Base-by-base conservation (phyloP, 1,284 basidiomycete species). In the Apiotrichum laibachii region DNA sequence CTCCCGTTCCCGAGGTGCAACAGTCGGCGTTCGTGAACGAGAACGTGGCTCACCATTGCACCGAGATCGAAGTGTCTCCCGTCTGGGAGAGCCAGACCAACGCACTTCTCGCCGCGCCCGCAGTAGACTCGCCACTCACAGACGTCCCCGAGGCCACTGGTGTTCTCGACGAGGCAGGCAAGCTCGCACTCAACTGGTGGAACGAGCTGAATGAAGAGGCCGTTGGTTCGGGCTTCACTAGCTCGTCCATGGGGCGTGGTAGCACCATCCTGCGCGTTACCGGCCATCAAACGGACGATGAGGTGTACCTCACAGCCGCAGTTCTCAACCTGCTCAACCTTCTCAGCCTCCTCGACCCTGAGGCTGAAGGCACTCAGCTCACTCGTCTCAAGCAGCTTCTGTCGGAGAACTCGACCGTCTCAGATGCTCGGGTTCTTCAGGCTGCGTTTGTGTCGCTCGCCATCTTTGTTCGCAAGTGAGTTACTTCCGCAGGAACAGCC, bases 381-480 rank as follows among this genome's bases (percentile, higher is more conserved):
- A 81, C 85, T 35, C 85, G 86, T 13, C 81, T 97, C 26, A 85
- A 86, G 56, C 80, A 88, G 2, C 80, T 97, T 7, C 80, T 97
- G 43, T 92, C 90, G 67, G 87, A 89, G 55, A 85, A 87, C 45
- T 87, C 92, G 4, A 86, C 90, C 5, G 82, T 93, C 84, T 35
- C 87, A 85, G 19, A 85, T 90, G 34, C 82, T 88, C 37, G 70
- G 10, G 59, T 75, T 2, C 58, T 78, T 19, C 74, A 78, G 61
- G 70, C 71, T 13, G 71, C 74, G 5, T 72, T 78, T 33, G 60
- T 70, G 18, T 76, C 74, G 56, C 68, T 71, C 19, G 71, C 70
- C 4, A 73, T 76, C 18, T 53, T 75, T n/a, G 93, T 94, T 2
- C 86, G 87, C 74, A 93, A 88, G 89, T 88, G 69, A 55, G 80